A percentile compares a stretch with the other conserved stretches of the same genome.
These are phyloP conservation scores for Epichloe festucae DNA, from an alignment of 2,329 filamentous ascomycete species.

Conservation along the genomic window DNA sequence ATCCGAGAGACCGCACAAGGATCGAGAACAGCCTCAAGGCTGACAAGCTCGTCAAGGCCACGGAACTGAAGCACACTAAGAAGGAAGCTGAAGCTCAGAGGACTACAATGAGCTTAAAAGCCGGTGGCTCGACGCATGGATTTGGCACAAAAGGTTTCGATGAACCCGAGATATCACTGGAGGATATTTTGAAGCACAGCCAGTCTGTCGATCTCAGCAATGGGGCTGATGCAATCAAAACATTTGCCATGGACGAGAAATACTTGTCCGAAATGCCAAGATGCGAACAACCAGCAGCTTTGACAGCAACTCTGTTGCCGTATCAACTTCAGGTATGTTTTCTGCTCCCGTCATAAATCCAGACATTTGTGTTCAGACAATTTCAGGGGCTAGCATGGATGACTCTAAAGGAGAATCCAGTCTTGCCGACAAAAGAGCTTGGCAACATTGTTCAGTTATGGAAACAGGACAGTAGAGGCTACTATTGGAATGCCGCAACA, in stretches of 20 bases:
- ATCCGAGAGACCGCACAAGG: conserved; percentile 34
- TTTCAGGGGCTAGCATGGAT: conserved; percentile 69
- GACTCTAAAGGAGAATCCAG: conserved; percentile 59
- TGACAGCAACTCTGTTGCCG: conserved; percentile 58
- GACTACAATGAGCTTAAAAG: conserved; percentile 27
- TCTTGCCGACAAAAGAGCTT: conserved; percentile 44
- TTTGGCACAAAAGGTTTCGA: conserved; percentile 15
- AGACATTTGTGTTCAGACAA: conserved; percentile 10
- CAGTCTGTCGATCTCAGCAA: conserved; percentile 55
- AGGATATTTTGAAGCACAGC: conserved; percentile 53
- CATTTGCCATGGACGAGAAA: conserved; percentile 58
- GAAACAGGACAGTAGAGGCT: conserved; percentile 38
- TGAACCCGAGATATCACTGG: conserved; percentile 35
- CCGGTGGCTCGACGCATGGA: conserved; percentile 25
- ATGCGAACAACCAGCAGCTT: conserved; percentile 51
- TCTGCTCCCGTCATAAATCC: background rate
- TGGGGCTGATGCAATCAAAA: conserved; percentile 51
- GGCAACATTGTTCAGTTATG: conserved; percentile 61
- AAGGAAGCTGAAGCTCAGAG: conserved; percentile 40
- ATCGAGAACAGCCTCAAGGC: conserved; percentile 50
- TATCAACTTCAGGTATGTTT: conserved; percentile 54
- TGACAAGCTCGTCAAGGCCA: conserved; percentile 49
- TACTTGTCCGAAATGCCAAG: conserved; percentile 58
- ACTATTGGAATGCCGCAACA: conserved; percentile 47
- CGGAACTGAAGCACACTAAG: conserved; percentile 41